Conservation (phyloP, 495 filamentous ascomycete species). For the Penicillium dipodomyicola region DNA sequence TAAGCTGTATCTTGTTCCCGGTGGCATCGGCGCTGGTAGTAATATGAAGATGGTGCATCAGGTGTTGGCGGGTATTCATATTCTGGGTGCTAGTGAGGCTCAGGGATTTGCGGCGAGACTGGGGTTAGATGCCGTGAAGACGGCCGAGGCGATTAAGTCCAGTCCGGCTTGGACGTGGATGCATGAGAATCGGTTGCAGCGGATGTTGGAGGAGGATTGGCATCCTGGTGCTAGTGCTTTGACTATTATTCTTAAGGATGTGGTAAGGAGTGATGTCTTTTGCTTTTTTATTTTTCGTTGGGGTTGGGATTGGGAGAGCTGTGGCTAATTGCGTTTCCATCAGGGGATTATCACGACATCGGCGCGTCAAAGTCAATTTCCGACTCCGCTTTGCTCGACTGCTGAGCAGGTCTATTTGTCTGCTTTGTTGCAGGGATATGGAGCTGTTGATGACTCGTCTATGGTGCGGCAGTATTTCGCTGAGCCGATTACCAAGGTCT, state of each 20-base stretch:
- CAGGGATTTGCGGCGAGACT: slow-evolving; percentile 69
- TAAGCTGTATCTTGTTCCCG: slow-evolving; percentile 71
- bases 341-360: slow-evolving; percentile 72
- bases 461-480: slow-evolving; percentile 60
- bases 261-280: slow-evolving; percentile 35
- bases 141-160: slow-evolving; percentile 54
- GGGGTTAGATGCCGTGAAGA: slow-evolving; percentile 59
- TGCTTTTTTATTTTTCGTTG: background rate
- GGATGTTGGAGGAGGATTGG: slow-evolving; percentile 67
- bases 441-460: slow-evolving; percentile 66
- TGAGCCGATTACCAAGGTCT: slow-evolving; percentile 39
- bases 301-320: background rate
- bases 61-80: slow-evolving; percentile 74
- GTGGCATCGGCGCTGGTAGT: slow-evolving; percentile 73
- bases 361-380: slow-evolving; percentile 57
- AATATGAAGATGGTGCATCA: slow-evolving; percentile 90
- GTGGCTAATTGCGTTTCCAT: slow-evolving; percentile 9
- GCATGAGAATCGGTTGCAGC: slow-evolving; percentile 71
- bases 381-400: slow-evolving; percentile 65
- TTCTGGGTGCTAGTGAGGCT: slow-evolving; percentile 68
- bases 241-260: slow-evolving; percentile 78
- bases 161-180: slow-evolving; percentile 74
- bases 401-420: slow-evolving; percentile 70
- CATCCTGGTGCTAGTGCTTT: slow-evolving; percentile 64
- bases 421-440: slow-evolving; percentile 59